phyloP scores from a whole-genome alignment of 1,284 basidiomycete genomes.

The Pisolithus thermaeus region DNA sequence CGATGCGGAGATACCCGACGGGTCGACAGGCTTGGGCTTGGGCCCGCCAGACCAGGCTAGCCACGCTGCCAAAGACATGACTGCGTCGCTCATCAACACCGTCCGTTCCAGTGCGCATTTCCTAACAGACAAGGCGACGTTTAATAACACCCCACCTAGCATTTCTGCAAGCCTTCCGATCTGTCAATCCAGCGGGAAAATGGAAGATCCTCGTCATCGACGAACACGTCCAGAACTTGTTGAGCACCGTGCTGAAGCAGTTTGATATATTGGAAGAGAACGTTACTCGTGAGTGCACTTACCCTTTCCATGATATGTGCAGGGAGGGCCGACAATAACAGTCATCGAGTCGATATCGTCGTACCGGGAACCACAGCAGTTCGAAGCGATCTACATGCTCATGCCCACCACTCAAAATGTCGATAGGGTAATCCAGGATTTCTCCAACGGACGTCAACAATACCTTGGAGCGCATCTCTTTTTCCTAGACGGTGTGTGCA shows the following conservation, averaged over 20 bases:
- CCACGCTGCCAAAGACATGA: slow-evolving; percentile 1
- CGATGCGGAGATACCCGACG: too few species aligned
- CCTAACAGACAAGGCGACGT: background rate
- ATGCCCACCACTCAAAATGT: slow-evolving; percentile 95
- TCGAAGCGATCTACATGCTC: slow-evolving; percentile 90
- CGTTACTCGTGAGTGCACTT: slow-evolving; percentile 72
- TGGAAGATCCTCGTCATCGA: slow-evolving; percentile 99
- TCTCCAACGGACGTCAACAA: slow-evolving; percentile 58
- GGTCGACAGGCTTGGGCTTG: too few species aligned
- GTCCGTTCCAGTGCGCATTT: slow-evolving; percentile 47
- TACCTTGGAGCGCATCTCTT: slow-evolving; percentile 87
- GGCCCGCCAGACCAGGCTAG: too few species aligned
- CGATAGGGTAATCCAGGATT: slow-evolving; percentile 86
- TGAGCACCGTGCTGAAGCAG: slow-evolving; percentile 86
- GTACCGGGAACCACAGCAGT: slow-evolving; percentile 71
- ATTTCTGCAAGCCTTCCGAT: slow-evolving; percentile 76
- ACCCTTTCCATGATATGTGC: slow-evolving; percentile 2
- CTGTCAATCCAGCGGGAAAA: slow-evolving; percentile 71
- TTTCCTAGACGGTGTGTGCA: slow-evolving; percentile 79
- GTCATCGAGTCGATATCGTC: slow-evolving; percentile 76
- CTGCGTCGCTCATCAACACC: slow-evolving; percentile 51
- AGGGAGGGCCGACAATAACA: slow-evolving; percentile 25
- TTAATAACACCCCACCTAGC: slow-evolving; percentile 36
- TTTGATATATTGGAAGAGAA: slow-evolving; percentile 92
- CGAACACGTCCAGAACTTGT: slow-evolving; percentile 80